Percentiles rank a stretch among this genome's conserved stretches.
Conservation (phyloP, 345 rosid genomes). For the Rhodamnia rubescens region DNA sequence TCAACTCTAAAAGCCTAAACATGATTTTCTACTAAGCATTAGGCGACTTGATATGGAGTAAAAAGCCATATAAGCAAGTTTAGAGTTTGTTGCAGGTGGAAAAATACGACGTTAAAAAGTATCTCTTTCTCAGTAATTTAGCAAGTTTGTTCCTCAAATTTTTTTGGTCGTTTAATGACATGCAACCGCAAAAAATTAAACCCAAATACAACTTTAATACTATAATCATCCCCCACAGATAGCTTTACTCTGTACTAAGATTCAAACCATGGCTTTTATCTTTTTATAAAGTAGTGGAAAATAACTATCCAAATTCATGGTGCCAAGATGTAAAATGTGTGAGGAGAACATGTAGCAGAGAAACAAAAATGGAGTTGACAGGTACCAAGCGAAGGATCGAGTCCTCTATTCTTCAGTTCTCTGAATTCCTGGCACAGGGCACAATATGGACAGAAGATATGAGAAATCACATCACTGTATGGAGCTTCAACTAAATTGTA, state of each 20-base stretch:
- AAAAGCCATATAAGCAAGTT: not conserved
- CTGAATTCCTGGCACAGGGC: constrained; percentile 41
- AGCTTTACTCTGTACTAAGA: not conserved
- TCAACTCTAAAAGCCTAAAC: not conserved
- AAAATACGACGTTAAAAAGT: not conserved
- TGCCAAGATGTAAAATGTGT: not conserved
- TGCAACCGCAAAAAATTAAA: not conserved
- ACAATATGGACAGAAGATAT: constrained; percentile 26
- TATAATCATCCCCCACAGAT: not conserved
- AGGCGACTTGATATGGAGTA: not conserved
- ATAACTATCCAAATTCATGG: not conserved
- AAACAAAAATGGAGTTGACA: not conserved
- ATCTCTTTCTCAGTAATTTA: not conserved
- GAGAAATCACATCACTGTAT: constrained; percentile 23
- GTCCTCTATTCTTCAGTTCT: constrained; percentile 31
- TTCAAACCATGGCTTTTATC: not conserved
- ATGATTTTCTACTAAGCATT: not conserved
- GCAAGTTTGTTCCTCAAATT: not conserved
- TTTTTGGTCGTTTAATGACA: not conserved
- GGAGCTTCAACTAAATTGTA: constrained; percentile 37
- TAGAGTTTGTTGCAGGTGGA: not conserved
- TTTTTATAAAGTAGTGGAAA: not conserved
- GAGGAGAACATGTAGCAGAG: not conserved
- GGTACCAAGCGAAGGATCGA: constrained; percentile 39
- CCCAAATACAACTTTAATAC: not conserved